Evolutionary conservation across 2,329 filamentous ascomycete genomes (phyloP).

Genomic region (Pestalotiopsis fici): DNA sequence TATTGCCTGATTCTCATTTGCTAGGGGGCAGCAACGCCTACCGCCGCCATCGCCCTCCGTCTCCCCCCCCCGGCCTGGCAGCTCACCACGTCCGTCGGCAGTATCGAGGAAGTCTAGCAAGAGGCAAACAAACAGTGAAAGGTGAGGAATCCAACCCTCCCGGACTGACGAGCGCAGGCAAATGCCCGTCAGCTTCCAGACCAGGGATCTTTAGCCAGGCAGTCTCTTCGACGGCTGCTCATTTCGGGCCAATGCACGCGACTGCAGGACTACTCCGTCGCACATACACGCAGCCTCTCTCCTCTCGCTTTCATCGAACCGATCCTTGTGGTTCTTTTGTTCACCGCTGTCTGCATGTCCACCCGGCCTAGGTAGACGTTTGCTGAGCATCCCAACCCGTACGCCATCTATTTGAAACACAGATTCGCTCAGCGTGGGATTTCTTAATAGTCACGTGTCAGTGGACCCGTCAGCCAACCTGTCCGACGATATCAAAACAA

Average conservation of each 20-base stretch:
- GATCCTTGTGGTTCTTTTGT: background rate
- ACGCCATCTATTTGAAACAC: slow-evolving; percentile 5
- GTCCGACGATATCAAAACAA: background rate
- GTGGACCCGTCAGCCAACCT: background rate
- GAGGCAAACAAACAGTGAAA: background rate
- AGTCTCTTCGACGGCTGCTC: slow-evolving; percentile 3
- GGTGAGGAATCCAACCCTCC: background rate
- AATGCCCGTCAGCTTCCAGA: background rate
- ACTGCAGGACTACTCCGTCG: background rate
- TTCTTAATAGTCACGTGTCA: background rate
- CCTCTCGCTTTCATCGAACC: background rate
- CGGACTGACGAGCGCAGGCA: background rate
- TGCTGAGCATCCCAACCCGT: background rate
- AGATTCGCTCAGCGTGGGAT: background rate
- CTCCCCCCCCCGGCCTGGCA: background rate
- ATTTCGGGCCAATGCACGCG: slow-evolving; percentile 11
- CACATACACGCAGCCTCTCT: background rate
- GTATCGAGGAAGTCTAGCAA: too few species aligned
- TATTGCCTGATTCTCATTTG: background rate
- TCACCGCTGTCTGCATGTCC: background rate
- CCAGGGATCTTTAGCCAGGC: background rate
- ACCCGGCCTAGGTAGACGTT: background rate
- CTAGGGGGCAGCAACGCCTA: background rate
- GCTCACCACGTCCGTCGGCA: background rate
- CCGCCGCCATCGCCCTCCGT: background rate